Evolutionary conservation across 768 basidiomycete genomes (phyloP), one percentile per base, ranked within the genome.

Genomic region (Mycena amicta): DNA sequence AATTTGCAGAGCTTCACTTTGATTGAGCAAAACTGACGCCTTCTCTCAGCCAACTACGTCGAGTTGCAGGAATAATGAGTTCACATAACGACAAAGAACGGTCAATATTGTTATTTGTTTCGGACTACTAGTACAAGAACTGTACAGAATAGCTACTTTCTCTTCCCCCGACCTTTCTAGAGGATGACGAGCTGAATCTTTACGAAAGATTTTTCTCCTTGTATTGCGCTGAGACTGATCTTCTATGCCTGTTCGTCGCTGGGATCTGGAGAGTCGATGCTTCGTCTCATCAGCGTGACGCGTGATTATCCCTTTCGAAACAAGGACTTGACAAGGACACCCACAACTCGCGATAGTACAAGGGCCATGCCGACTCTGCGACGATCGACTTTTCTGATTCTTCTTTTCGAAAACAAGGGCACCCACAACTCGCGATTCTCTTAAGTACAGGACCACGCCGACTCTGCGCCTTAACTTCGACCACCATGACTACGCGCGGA

Each of bases 401-500:
- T n/a, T n/a, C n/a, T n/a, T n/a, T n/a, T n/a, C n/a, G n/a, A n/a
- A n/a, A n/a, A n/a, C n/a, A n/a, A n/a, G n/a, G n/a, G n/a, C n/a
- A n/a, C n/a, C n/a, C n/a, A n/a, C n/a, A n/a, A n/a, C n/a, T n/a
- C n/a, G n/a, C n/a, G n/a, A n/a, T n/a, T n/a, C n/a, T n/a, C n/a
- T n/a, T n/a, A n/a, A n/a, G n/a, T n/a, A n/a, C n/a, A n/a, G n/a
- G n/a, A n/a, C n/a, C n/a, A n/a, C n/a, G n/a, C n/a, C n/a, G n/a
- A n/a, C n/a, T n/a, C n/a, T n/a, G n/a, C n/a, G n/a, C 45, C 23
- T 31, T 27, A n/a, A n/a, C n/a, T n/a, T 37, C 28, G 30, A 52
- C 8, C 45, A 50, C n/a, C n/a, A 69, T 71, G 67, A 57, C 67
- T 46, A 59, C 64, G 52, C 72, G 75, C 61, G 79, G 71, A 51